phyloP scores from a whole-genome alignment of 1,284 basidiomycete genomes.

The Ganoderma boninense region DNA sequence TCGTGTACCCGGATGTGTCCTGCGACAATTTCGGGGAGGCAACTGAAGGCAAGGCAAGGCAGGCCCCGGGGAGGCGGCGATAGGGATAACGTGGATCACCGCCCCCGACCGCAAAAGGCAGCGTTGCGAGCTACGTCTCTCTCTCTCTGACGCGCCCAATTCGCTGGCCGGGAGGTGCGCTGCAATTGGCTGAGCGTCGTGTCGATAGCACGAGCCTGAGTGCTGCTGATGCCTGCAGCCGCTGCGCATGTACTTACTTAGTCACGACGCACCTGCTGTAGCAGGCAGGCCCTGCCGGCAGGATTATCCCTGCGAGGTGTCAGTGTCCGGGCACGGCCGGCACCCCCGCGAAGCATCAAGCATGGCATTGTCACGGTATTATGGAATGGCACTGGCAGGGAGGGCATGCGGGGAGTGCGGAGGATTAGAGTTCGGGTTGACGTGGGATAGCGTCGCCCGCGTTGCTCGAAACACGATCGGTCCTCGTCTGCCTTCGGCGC shows the following conservation, averaged over 20 bases:
- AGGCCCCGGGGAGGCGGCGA: neutral
- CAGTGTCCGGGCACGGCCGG: neutral
- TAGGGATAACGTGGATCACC: neutral
- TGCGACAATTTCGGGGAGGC: neutral
- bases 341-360: conserved; percentile 3
- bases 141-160: too few relatives aligned
- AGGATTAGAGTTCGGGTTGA: neutral
- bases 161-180: neutral
- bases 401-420: neutral
- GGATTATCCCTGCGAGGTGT: neutral
- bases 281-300: too few relatives aligned
- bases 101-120: neutral
- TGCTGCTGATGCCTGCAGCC: neutral
- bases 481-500: neutral
- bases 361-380: neutral
- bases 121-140: neutral
- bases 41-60: neutral
- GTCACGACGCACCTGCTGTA: too few relatives aligned
- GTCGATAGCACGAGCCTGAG: too few relatives aligned
- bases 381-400: neutral
- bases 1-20: neutral
- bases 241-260: neutral
- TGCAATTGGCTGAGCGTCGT: neutral
- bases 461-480: conserved; percentile 10
- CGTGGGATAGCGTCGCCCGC: neutral